These are phyloP conservation scores for Leccinum pachyderme DNA, from an alignment of 1,284 basidiomycete species.

Conservation along the genomic window DNA sequence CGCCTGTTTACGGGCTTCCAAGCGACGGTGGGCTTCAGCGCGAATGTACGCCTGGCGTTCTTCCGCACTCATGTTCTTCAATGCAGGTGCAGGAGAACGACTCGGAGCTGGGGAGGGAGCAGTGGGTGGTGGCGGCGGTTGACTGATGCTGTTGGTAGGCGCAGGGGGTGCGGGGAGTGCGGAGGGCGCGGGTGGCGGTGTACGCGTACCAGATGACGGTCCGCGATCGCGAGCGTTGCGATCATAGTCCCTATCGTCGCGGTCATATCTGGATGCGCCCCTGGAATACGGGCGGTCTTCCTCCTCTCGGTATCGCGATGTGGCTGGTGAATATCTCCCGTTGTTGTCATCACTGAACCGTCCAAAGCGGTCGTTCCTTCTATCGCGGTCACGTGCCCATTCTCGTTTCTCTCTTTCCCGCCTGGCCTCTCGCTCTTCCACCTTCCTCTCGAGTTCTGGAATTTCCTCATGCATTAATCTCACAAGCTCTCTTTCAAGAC, in stretches of 20 bases:
- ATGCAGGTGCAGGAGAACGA: slow-evolving; percentile 49
- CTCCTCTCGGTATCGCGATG: slow-evolving; percentile 40
- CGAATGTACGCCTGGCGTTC: slow-evolving; percentile 82
- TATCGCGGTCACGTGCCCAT: slow-evolving; percentile 79
- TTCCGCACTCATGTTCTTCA: slow-evolving; percentile 81
- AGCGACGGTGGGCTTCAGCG: slow-evolving; percentile 80
- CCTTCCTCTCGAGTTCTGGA: slow-evolving; percentile 86
- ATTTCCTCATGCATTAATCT: slow-evolving; percentile 88
- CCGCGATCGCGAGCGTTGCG: slow-evolving; percentile 36
- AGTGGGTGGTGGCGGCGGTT: not conserved
- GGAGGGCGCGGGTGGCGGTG: slow-evolving; percentile 36
- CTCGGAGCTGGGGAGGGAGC: slow-evolving; percentile 49
- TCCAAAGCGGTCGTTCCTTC: slow-evolving; percentile 80
- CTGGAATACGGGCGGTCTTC: slow-evolving; percentile 41
- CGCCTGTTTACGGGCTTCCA: slow-evolving; percentile 86
- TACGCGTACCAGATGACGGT: slow-evolving; percentile 38
- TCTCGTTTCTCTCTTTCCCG: slow-evolving; percentile 78
- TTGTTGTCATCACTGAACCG: slow-evolving; percentile 57
- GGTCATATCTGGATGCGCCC: slow-evolving; percentile 37
- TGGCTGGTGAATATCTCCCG: slow-evolving; percentile 37
- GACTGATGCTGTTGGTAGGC: not conserved
- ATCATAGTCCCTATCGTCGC: slow-evolving; percentile 36
- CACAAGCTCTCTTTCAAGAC: slow-evolving; percentile 87
- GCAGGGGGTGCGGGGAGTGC: not conserved
- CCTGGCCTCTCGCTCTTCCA: slow-evolving; percentile 78